Base-by-base conservation (phyloP, 75 land plant species). In the Picea glauca region DNA sequence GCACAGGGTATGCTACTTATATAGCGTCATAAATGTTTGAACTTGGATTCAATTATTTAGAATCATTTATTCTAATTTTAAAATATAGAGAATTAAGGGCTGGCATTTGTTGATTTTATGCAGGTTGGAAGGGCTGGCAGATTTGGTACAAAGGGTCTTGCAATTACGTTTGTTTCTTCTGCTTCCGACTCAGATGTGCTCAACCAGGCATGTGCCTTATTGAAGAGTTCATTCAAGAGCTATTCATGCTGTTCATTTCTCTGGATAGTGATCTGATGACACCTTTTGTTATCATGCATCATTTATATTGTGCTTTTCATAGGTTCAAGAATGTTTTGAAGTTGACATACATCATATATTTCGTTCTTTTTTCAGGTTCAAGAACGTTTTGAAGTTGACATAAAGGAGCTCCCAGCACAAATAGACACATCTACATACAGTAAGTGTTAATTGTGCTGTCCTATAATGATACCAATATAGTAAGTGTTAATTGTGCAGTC, bases 61-160 rank as follows among this genome's bases (percentile, higher is more conserved):
- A 4, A 43, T 8, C 3, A 46, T 17, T 70, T 11, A 57, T 33
- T 76, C 4, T 4, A 43, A 15, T 58, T 54, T 60, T 30, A 35
- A 60, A 46, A 1, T 18, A 13, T 33, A 40, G n/a, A 18, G 11
- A 32, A 23, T 38, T 4, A 35, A 46, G 14, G 13, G 26, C 26
- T 26, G 26, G 26, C 26, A 26, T 26, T 26, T 15, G 5, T 9
- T 59, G 3, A 62, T 40, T 58, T 56, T 20, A 31, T 83, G 32
- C 77, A 97, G 99, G 99, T 97, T 87, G 99, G 99, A 21, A 80
- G 99, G 68, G 99, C 99, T 77, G 99, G 99, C 30, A 82, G 99
- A 20, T 97, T 97, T 89, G 99, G 99, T 40, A 97, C 99, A 3
- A 97, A 97, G 67, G 99, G 98, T 33, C 91, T 97, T 78, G 99